phyloP scores from a whole-genome alignment of 495 filamentous ascomycete genomes.

The Aspergillus incahuasiensis region DNA sequence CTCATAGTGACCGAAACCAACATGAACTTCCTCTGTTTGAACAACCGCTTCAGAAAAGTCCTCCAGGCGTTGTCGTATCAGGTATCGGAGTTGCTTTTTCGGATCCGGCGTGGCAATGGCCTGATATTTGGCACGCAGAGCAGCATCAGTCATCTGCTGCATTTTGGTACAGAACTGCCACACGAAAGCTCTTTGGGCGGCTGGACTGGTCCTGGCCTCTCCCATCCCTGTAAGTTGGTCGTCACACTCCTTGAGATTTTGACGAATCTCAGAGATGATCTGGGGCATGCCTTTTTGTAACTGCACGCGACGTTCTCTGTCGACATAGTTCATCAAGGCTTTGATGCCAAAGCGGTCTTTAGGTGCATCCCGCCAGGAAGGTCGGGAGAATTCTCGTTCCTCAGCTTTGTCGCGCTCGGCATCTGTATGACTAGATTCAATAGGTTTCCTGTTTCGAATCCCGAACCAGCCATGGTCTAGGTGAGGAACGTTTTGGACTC shows the following conservation, averaged over 20 bases:
- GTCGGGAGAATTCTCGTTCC: background rate
- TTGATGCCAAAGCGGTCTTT: background rate
- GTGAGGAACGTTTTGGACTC: background rate
- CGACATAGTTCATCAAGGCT: constrained; percentile 5
- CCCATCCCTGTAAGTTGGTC: background rate
- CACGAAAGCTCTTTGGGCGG: background rate
- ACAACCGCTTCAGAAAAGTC: background rate
- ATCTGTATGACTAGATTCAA: background rate
- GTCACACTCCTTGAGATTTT: background rate
- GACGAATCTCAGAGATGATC: constrained; percentile 3
- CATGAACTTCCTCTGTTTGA: background rate
- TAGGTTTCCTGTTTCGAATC: background rate
- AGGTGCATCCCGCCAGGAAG: background rate
- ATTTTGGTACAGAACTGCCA: constrained; percentile 4
- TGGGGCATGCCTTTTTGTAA: constrained; percentile 2
- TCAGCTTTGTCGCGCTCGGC: background rate
- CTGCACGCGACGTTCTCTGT: constrained; percentile 2
- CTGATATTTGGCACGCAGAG: background rate
- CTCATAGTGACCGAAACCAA: background rate
- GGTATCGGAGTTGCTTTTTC: background rate
- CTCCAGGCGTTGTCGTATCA: background rate
- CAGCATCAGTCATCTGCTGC: constrained; percentile 3
- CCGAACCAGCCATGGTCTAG: constrained; percentile 7
- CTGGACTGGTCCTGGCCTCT: background rate
- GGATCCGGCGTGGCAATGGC: background rate